Conservation (phyloP, 164 flowering plant genomes). For the Cinnamomum chago region DNA sequence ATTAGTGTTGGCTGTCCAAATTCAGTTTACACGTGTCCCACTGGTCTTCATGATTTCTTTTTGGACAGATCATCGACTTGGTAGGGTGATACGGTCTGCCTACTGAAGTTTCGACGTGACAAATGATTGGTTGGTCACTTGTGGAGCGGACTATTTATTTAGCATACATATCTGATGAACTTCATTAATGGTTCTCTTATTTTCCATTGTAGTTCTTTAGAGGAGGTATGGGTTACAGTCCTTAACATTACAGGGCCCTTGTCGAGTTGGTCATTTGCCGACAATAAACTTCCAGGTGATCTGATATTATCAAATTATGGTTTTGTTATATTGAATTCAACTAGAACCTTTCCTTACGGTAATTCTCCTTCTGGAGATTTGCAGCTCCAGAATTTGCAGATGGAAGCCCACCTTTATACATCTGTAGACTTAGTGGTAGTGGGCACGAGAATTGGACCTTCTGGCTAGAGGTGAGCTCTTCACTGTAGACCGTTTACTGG, state of each 20-base stretch:
- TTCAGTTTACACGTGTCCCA: no score
- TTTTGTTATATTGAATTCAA: background rate
- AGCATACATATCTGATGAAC: background rate
- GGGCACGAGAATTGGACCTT: conserved; percentile 73
- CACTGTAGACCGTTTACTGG: background rate
- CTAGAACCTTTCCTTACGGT: background rate
- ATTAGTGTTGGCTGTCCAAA: no score
- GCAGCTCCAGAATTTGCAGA: conserved; percentile 61
- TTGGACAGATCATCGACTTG: background rate
- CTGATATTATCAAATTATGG: background rate
- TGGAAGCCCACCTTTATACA: conserved; percentile 85
- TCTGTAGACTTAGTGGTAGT: conserved; percentile 77
- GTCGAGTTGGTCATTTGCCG: conserved; percentile 90
- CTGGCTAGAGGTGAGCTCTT: conserved; percentile 84
- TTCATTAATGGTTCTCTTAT: conserved; percentile 5
- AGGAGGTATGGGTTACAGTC: conserved; percentile 94
- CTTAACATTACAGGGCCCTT: conserved; percentile 93
- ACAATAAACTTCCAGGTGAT: conserved; percentile 64
- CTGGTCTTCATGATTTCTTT: background rate
- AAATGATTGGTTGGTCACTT: background rate
- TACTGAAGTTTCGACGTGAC: background rate
- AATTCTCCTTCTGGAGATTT: conserved; percentile 14
- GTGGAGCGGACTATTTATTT: background rate
- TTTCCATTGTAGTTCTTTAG: conserved; percentile 57
- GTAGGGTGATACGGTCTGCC: background rate